Conservation (phyloP, 2,329 filamentous ascomycete genomes). For the Aspergillus puulaauensis region DNA sequence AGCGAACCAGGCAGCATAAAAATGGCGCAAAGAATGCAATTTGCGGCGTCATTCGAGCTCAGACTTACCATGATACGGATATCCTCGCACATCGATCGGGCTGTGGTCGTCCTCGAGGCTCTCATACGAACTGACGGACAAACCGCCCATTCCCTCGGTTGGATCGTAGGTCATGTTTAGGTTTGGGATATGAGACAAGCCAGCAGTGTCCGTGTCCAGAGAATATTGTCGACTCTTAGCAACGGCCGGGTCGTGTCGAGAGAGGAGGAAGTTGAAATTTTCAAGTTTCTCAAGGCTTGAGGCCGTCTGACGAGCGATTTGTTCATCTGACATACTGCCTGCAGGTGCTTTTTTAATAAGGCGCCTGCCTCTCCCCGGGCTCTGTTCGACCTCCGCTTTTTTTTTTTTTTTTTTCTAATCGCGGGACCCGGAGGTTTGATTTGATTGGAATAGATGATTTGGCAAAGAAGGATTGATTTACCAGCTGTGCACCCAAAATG, state of each 20-base stretch:
- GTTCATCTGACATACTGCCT: constrained; percentile 35
- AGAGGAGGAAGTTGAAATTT: constrained; percentile 38
- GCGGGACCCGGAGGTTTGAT: constrained; percentile 6
- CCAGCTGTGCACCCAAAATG: constrained; percentile 9
- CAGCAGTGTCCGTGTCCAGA: constrained; percentile 35
- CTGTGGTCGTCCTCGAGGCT: constrained; percentile 41
- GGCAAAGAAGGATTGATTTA: constrained; percentile 9
- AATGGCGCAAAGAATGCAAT: constrained; percentile 38
- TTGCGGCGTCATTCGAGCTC: constrained; percentile 24
- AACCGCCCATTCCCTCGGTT: constrained; percentile 40
- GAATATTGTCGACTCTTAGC: constrained; percentile 38
- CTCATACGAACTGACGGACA: constrained; percentile 44
- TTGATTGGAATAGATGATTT: constrained; percentile 13
- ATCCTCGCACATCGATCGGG: constrained; percentile 38
- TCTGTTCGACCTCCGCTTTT: constrained; percentile 13
- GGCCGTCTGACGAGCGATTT: constrained; percentile 25
- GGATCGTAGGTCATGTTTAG: constrained; percentile 41
- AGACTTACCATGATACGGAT: constrained; percentile 42
- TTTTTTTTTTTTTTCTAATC: neutral
- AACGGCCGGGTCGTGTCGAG: constrained; percentile 32
- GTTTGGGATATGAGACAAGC: constrained; percentile 32
- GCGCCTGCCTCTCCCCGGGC: constrained; percentile 4
- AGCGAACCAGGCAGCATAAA: constrained; percentile 27
- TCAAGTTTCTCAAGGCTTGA: constrained; percentile 35
- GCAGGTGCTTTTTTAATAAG: constrained; percentile 18